These are phyloP conservation scores for Eucalyptus decipiens DNA, from an alignment of 345 rosid species.

Conservation along the genomic window DNA sequence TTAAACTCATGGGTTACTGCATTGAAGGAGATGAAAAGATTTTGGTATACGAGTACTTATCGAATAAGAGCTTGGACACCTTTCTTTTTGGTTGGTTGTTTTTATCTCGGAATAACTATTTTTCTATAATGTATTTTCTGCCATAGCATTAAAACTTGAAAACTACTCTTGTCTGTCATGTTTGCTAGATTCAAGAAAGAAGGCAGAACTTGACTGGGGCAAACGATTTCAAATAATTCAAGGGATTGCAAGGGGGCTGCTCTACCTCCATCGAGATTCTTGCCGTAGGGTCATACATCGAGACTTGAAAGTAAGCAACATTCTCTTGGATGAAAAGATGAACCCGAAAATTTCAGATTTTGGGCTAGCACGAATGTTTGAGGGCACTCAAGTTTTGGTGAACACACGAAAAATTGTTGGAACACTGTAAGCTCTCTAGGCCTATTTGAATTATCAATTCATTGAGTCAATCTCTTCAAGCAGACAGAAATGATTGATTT, in stretches of 20 bases:
- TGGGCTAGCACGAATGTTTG: slow-evolving; percentile 18
- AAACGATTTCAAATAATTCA: slow-evolving; percentile 9
- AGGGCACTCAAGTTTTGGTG: not conserved
- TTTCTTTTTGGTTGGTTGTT: not conserved
- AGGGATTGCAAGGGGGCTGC: slow-evolving; percentile 19
- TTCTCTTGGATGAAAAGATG: slow-evolving; percentile 13
- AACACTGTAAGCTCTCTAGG: not conserved
- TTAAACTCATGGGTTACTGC: slow-evolving; percentile 52
- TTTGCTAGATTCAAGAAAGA: not conserved
- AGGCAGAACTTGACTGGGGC: slow-evolving; percentile 9
- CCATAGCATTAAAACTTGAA: not conserved
- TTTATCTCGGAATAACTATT: not conserved
- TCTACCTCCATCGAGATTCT: slow-evolving; percentile 23
- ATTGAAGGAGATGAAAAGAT: slow-evolving; percentile 39
- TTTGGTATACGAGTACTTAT: slow-evolving; percentile 26
- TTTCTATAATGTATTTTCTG: not conserved
- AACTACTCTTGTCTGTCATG: not conserved
- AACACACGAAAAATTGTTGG: slow-evolving; percentile 11
- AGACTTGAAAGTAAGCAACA: slow-evolving; percentile 17
- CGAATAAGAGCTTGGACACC: not conserved
- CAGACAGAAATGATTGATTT: not conserved
- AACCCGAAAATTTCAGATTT: slow-evolving; percentile 30
- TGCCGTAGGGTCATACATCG: slow-evolving; percentile 18
- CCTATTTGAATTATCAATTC: not conserved
- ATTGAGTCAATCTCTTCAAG: not conserved